Evolutionary conservation across 176 grass and related monocot species (phyloP).

Genomic region (Puccinellia tenuiflora): DNA sequence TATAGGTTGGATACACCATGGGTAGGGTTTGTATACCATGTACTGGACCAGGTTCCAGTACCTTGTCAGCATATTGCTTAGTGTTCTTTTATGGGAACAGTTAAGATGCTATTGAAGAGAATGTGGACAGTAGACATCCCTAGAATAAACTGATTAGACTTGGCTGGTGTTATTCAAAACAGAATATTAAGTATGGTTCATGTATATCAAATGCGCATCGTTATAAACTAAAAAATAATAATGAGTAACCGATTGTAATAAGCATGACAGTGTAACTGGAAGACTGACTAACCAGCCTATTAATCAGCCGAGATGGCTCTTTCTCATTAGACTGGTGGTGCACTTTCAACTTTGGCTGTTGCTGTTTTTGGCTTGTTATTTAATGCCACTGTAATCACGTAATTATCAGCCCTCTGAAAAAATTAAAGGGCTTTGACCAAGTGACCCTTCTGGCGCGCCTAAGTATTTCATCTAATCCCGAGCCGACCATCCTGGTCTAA

Average conservation of each 20-base stretch:
- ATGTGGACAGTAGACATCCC: background rate
- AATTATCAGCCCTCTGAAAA: background rate
- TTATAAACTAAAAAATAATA: background rate
- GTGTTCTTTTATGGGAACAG: background rate
- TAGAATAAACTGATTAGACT: slow-evolving; percentile 17
- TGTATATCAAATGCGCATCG: background rate
- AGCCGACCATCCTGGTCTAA: background rate
- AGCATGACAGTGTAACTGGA: background rate
- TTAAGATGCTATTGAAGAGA: background rate
- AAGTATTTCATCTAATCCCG: background rate
- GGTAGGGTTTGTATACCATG: background rate
- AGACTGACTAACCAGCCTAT: background rate
- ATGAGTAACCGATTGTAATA: background rate
- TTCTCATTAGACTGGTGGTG: background rate
- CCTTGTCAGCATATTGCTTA: slow-evolving; percentile 4
- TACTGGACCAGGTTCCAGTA: background rate
- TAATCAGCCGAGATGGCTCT: background rate
- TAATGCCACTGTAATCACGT: background rate
- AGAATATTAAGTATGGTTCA: background rate
- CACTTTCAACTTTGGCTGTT: background rate
- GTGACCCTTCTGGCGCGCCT: background rate
- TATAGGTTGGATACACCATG: background rate
- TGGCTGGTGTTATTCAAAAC: background rate
- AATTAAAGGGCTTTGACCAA: background rate
- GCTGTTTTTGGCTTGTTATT: background rate